A percentile compares a stretch with the other conserved stretches of the same genome.
Conservation (phyloP, 768 basidiomycete species). For the Xerocomus brunneocitrinus region DNA sequence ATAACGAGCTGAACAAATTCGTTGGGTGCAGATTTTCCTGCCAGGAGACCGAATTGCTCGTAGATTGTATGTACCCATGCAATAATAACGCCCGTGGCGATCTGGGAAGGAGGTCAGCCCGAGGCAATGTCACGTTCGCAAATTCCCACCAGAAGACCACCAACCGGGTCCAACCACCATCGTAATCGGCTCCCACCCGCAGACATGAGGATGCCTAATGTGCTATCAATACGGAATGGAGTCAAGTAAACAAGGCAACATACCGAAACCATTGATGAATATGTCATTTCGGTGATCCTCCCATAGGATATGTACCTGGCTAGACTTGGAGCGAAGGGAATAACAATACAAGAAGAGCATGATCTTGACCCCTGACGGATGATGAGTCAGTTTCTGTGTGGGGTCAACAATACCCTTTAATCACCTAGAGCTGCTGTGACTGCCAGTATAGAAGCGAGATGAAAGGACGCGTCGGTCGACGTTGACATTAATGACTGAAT, state of each 20-base stretch:
- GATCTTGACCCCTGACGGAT: conserved; percentile 66
- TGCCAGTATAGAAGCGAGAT: conserved; percentile 78
- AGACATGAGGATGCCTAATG: conserved; percentile 74
- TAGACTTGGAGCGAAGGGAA: conserved; percentile 72
- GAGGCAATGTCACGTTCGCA: background rate
- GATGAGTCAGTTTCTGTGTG: background rate
- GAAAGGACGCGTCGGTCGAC: conserved; percentile 53
- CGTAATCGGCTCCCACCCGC: conserved; percentile 71
- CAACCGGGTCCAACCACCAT: conserved; percentile 84
- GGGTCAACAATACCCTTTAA: background rate
- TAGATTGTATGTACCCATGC: conserved; percentile 78
- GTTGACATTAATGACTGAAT: conserved; percentile 64
- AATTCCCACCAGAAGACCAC: conserved; percentile 62
- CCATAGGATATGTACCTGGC: conserved; percentile 94
- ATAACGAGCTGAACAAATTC: conserved; percentile 88
- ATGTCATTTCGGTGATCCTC: conserved; percentile 94
- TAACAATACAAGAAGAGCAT: conserved; percentile 84
- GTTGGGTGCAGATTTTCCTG: conserved; percentile 88
- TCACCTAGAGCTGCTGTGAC: conserved; percentile 76
- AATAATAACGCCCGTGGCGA: conserved; percentile 71
- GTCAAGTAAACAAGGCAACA: conserved; percentile 10
- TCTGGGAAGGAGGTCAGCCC: conserved; percentile 38
- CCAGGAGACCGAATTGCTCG: conserved; percentile 77
- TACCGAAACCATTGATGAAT: conserved; percentile 78
- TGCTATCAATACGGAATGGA: background rate